These are phyloP conservation scores for Chaetomidium leptoderma DNA, from an alignment of 495 filamentous ascomycete species.

Conservation along the genomic window DNA sequence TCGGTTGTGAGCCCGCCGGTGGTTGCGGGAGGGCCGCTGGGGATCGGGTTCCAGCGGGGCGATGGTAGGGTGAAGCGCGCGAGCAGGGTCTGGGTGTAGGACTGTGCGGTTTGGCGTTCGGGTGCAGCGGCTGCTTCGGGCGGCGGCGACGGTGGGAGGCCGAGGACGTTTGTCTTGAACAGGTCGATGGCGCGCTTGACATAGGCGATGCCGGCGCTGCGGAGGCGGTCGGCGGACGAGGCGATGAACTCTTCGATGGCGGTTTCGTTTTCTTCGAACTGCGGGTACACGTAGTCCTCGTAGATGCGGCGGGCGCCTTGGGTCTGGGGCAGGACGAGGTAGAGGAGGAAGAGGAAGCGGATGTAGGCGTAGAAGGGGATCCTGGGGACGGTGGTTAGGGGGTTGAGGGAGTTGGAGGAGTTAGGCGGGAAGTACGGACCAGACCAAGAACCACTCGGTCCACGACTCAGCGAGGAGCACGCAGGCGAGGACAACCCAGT, in stretches of 20 bases:
- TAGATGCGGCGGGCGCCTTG: conserved; percentile 87
- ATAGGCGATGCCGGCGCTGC: conserved; percentile 72
- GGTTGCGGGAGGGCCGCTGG: conserved; percentile 9
- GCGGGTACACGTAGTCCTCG: conserved; percentile 78
- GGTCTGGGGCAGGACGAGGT: conserved; percentile 94
- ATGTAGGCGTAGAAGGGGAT: conserved; percentile 93
- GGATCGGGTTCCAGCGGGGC: conserved; percentile 35
- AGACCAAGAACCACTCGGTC: conserved; percentile 77
- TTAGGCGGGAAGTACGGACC: conserved; percentile 47
- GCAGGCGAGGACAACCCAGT: conserved; percentile 90
- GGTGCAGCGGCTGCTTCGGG: conserved; percentile 38
- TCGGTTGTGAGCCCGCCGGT: conserved; percentile 49
- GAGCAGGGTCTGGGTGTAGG: conserved; percentile 75
- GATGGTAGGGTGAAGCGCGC: conserved; percentile 79
- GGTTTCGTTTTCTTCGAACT: conserved; percentile 78
- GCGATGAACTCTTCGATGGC: conserved; percentile 90
- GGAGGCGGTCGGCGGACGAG: conserved; percentile 72
- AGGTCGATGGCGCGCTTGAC: conserved; percentile 73
- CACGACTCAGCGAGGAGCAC: conserved; percentile 80
- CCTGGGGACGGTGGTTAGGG: conserved; percentile 41
- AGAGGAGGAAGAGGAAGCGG: conserved; percentile 81
- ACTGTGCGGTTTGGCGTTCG: conserved; percentile 43
- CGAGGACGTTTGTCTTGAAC: conserved; percentile 67
- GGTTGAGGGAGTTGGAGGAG: not conserved
- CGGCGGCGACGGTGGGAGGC: conserved; percentile 51